These are phyloP conservation scores for Mycena vitilis DNA, from an alignment of 768 basidiomycete genomes.

Conservation along the genomic window DNA sequence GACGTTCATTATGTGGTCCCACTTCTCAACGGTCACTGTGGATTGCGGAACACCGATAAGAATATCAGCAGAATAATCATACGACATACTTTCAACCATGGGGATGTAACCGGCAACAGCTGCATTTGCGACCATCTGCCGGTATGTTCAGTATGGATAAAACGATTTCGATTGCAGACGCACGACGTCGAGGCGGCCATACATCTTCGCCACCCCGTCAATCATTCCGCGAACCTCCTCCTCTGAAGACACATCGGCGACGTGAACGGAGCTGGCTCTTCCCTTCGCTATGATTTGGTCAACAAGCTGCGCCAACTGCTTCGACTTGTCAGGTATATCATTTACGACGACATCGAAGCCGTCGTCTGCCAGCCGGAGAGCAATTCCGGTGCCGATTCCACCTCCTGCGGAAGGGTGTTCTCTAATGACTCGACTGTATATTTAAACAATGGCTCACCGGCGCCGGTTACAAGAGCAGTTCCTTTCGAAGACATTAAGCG, in stretches of 20 bases:
- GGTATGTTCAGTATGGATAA: background rate
- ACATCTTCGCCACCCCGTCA: constrained; percentile 36
- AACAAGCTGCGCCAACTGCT: constrained; percentile 41
- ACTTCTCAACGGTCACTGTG: constrained; percentile 37
- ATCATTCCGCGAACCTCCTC: constrained; percentile 51
- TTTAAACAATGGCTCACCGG: constrained; percentile 43
- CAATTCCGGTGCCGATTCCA: constrained; percentile 57
- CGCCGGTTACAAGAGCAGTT: constrained; percentile 51
- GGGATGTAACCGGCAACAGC: constrained; percentile 30
- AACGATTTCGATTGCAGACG: background rate
- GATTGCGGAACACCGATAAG: background rate
- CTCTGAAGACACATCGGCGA: constrained; percentile 50
- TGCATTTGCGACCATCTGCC: constrained; percentile 45
- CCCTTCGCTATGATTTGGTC: constrained; percentile 41
- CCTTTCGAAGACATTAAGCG: constrained; percentile 21
- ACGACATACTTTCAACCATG: constrained; percentile 28
- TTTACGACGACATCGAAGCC: constrained; percentile 56
- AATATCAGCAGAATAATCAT: too few species aligned
- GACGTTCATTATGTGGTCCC: constrained; percentile 43
- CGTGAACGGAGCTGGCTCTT: constrained; percentile 15
- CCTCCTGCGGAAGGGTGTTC: constrained; percentile 39
- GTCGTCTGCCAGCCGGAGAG: constrained; percentile 53
- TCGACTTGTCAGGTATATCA: constrained; percentile 45
- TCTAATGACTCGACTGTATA: constrained; percentile 10
- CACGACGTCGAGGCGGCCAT: constrained; percentile 46